Percentiles rank a stretch among this genome's conserved stretches.
Conservation (phyloP, 257 asterid genomes). For the Apocynum venetum region DNA sequence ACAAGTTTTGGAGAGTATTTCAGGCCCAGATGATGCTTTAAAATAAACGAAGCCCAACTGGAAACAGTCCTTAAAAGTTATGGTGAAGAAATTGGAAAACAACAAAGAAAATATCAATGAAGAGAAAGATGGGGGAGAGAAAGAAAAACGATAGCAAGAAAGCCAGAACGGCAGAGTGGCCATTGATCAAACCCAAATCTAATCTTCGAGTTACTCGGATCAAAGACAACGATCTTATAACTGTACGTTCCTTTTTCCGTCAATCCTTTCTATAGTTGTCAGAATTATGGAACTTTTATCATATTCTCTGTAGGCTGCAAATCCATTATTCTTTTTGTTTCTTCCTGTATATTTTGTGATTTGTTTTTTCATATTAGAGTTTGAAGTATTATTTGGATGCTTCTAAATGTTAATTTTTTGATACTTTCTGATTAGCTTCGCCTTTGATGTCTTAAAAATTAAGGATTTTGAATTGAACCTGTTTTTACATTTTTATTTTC, state of each 20-base stretch:
- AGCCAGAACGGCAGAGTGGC: constrained; percentile 46
- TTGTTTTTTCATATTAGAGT: background rate
- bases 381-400: background rate
- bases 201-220: constrained; percentile 46
- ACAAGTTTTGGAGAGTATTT: background rate
- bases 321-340: background rate
- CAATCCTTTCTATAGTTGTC: background rate
- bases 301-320: background rate
- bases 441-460: background rate
- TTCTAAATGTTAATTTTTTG: background rate
- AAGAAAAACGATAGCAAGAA: constrained; percentile 43
- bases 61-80: background rate
- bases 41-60: background rate
- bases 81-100: background rate
- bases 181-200: constrained; percentile 50
- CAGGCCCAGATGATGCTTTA: background rate
- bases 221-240: constrained; percentile 55
- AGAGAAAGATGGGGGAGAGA: constrained; percentile 52
- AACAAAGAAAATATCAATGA: constrained; percentile 1
- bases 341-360: background rate
- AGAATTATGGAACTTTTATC: background rate
- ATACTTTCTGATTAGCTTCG: background rate
- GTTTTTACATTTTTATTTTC: background rate
- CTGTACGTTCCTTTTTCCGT: constrained; percentile 28
- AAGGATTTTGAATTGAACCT: background rate